Percentiles rank a stretch among this genome's conserved stretches.
Evolutionary conservation across 176 grass and related monocot species (phyloP).

Genomic region (Carex cristatella): DNA sequence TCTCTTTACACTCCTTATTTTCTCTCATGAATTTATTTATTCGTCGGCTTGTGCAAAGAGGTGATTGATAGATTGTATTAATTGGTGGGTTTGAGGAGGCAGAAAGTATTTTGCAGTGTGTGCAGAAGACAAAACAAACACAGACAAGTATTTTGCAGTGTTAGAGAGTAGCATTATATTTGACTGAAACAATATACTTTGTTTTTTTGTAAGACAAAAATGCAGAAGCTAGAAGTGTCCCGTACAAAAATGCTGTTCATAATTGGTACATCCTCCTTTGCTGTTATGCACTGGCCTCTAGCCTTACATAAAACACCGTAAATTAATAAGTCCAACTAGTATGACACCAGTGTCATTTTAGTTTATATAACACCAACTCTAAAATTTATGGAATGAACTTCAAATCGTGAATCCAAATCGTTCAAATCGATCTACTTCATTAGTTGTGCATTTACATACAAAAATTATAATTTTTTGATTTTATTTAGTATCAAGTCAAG

Average conservation of each 20-base stretch:
- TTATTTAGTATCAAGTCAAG: no score
- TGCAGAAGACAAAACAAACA: slow-evolving; percentile 28
- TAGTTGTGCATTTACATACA: no score
- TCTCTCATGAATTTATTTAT: not conserved
- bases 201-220: not conserved
- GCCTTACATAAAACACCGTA: not conserved
- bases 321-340: no score
- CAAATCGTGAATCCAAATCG: no score
- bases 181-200: not conserved
- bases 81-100: slow-evolving; percentile 22
- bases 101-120: slow-evolving; percentile 22
- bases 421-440: no score
- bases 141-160: not conserved
- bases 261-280: not conserved
- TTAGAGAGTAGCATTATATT: not conserved
- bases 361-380: no score
- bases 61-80: not conserved
- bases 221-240: not conserved
- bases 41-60: slow-evolving; percentile 2
- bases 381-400: no score
- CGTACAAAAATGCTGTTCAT: not conserved
- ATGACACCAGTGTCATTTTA: no score
- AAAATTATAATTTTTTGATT: no score
- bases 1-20: no score
- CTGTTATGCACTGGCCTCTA: not conserved